Conservation (phyloP, 352 stramenopile genomes). For the Lagenidium giganteum region DNA sequence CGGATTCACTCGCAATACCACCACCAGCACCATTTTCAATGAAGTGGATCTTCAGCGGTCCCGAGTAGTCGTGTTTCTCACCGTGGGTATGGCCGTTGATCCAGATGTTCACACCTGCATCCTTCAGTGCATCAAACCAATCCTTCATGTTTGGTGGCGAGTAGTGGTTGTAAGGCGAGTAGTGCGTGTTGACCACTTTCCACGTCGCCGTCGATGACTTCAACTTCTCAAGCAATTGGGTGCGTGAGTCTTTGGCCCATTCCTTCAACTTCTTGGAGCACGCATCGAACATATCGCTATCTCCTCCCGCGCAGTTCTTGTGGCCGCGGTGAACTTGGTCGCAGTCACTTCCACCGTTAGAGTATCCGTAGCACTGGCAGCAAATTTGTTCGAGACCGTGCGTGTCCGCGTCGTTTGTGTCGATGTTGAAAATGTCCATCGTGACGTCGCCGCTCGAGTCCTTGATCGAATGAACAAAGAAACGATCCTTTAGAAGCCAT, state of each 20-base stretch:
- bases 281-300: conserved; percentile 59
- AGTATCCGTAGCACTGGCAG: conserved; percentile 80
- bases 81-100: conserved; percentile 70
- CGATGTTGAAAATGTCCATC: conserved; percentile 85
- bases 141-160: conserved; percentile 32
- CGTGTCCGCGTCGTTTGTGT: conserved; percentile 64
- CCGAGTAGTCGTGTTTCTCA: conserved; percentile 66
- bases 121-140: conserved; percentile 53
- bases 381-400: conserved; percentile 69
- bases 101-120: conserved; percentile 54
- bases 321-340: conserved; percentile 48
- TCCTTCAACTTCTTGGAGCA: conserved; percentile 60
- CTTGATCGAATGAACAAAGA: conserved; percentile 69
- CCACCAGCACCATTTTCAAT: conserved; percentile 74
- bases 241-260: conserved; percentile 56
- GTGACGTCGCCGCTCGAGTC: conserved; percentile 53
- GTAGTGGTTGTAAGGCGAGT: conserved; percentile 79
- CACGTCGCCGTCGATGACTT: conserved; percentile 63
- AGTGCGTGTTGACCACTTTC: conserved; percentile 86
- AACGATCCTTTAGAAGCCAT: conserved; percentile 80
- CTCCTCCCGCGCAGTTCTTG: conserved; percentile 37
- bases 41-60: conserved; percentile 59
- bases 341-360: conserved; percentile 45
- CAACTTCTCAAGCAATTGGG: conserved; percentile 41
- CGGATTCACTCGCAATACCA: conserved; percentile 67